A percentile compares a stretch with the other conserved stretches of the same genome.
Conservation (phyloP, 2,329 filamentous ascomycete genomes). For the Cytospora paraplurivora region DNA sequence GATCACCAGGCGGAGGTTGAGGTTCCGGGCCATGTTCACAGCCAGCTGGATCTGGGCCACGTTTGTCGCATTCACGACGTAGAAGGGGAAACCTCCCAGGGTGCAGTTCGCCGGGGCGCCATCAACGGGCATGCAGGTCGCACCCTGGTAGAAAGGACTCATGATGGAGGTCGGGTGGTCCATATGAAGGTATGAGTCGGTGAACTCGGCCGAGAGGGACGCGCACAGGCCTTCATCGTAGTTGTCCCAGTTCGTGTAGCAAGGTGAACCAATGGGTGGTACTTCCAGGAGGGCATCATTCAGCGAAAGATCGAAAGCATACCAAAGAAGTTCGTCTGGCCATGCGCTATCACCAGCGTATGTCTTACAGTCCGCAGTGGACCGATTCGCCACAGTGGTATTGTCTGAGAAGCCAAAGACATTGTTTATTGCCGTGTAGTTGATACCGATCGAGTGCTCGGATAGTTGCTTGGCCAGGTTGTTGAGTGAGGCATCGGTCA, state of each 20-base stretch:
- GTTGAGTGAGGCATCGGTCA: slow-evolving; percentile 13
- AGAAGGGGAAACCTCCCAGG: slow-evolving; percentile 46
- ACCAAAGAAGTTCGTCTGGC: slow-evolving; percentile 52
- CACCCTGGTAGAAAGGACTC: slow-evolving; percentile 24
- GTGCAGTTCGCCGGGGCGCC: slow-evolving; percentile 37
- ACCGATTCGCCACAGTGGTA: background rate
- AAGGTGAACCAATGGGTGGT: slow-evolving; percentile 53
- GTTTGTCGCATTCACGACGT: slow-evolving; percentile 45
- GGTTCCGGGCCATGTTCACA: slow-evolving; percentile 48
- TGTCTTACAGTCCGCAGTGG: slow-evolving; percentile 30
- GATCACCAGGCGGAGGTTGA: slow-evolving; percentile 52
- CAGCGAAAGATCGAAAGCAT: slow-evolving; percentile 53
- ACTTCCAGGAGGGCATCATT: slow-evolving; percentile 54
- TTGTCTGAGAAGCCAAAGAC: slow-evolving; percentile 11
- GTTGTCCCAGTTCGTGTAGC: slow-evolving; percentile 50
- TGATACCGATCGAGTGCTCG: background rate
- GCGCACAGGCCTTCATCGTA: slow-evolving; percentile 46
- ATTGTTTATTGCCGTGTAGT: background rate
- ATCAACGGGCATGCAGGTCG: slow-evolving; percentile 40
- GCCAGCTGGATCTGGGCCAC: slow-evolving; percentile 49
- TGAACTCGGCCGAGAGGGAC: slow-evolving; percentile 41
- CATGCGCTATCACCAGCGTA: slow-evolving; percentile 55
- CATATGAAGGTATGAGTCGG: slow-evolving; percentile 37
- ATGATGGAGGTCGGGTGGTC: slow-evolving; percentile 22
- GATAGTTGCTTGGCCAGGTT: slow-evolving; percentile 5